Base-by-base conservation (phyloP, 1,139 yeast genomes). In the Saccharomycopsis hybrid region DNA sequence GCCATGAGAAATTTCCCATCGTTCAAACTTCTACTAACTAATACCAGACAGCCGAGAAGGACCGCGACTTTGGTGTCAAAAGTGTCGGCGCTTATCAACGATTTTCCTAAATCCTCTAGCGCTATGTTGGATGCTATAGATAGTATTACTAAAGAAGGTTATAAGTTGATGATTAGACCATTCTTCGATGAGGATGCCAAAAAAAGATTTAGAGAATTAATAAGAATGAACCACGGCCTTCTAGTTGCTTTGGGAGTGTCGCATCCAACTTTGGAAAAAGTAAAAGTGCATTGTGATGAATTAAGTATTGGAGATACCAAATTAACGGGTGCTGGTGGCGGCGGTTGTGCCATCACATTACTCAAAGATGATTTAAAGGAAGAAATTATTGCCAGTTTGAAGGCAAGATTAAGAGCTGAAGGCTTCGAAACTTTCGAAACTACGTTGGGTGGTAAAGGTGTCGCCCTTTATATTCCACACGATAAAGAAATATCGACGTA, bases 301-400 rank as follows among this genome's bases (percentile, higher is more conserved):
- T 62, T 78, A 51, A 62, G 70, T 1, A 67, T 92, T 35, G 99
- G 99, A 4, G 82, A 86, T 53, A 90, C 99, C 1, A 92, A 92
- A 65, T 74, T 92, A 54, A 92, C 98, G 0, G 99, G 99, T 42
- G 98, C 98, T 0, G 99, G 99, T 29, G 98, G 98, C 24, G 99
- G 99, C 43, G 99, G 99, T 1, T 92, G 99, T 70, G 96, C 97
- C 24, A 84, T 94, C 51, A 92, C 97, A 0, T 69, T 92, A 48
- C 73, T 90, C 9, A 72, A 78, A 47, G 82, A 78, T 47, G 73
- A 71, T 8, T 70, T 69, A 2, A 62, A 65, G 1, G 66, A 66
- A 5, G 73, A 72, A 1, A 66, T 67, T 9, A 58, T 74, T 8
- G 58, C 56, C 1, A 56, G 62, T 13, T 65, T 74, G 54, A 64